phyloP scores from a whole-genome alignment of 805 yeast species.

The Saccharomyces eubayanus region DNA sequence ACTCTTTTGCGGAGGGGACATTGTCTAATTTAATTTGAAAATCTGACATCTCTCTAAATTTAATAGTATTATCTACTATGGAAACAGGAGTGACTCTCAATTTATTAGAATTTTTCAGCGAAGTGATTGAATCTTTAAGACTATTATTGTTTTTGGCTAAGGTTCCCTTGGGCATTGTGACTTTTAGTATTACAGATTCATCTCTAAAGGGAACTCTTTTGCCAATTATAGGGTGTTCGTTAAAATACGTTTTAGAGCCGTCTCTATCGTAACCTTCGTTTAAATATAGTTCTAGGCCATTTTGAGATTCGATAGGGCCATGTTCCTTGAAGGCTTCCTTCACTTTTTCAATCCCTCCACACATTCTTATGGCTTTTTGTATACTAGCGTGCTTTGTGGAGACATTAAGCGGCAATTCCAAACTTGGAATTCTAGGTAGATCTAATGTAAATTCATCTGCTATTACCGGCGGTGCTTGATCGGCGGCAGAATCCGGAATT shows the following conservation, averaged over 20 bases:
- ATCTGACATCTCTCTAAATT: constrained; percentile 81
- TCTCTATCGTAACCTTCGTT: constrained; percentile 36
- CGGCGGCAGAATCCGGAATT: not conserved
- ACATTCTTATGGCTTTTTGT: constrained; percentile 54
- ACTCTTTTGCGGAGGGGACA: constrained; percentile 40
- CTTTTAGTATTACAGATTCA: constrained; percentile 52
- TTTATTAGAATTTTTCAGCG: constrained; percentile 29
- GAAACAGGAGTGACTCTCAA: constrained; percentile 53
- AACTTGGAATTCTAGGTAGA: constrained; percentile 62
- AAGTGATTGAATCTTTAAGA: constrained; percentile 36
- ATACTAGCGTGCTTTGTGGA: constrained; percentile 36
- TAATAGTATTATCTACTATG: constrained; percentile 56
- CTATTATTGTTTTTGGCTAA: constrained; percentile 36
- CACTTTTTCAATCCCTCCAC: constrained; percentile 49
- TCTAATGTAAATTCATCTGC: constrained; percentile 59
- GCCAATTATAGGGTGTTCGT: constrained; percentile 59
- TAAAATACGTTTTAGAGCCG: constrained; percentile 29
- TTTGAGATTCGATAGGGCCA: constrained; percentile 17
- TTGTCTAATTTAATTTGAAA: constrained; percentile 65
- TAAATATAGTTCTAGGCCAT: constrained; percentile 25
- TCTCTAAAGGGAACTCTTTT: constrained; percentile 36
- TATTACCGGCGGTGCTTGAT: constrained; percentile 1
- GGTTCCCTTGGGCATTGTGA: constrained; percentile 50
- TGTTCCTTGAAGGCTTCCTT: constrained; percentile 29
- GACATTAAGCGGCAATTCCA: constrained; percentile 74